These are phyloP conservation scores for Magnusiomyces clavatus DNA, from an alignment of 1,139 yeast genomes.

Conservation along the genomic window DNA sequence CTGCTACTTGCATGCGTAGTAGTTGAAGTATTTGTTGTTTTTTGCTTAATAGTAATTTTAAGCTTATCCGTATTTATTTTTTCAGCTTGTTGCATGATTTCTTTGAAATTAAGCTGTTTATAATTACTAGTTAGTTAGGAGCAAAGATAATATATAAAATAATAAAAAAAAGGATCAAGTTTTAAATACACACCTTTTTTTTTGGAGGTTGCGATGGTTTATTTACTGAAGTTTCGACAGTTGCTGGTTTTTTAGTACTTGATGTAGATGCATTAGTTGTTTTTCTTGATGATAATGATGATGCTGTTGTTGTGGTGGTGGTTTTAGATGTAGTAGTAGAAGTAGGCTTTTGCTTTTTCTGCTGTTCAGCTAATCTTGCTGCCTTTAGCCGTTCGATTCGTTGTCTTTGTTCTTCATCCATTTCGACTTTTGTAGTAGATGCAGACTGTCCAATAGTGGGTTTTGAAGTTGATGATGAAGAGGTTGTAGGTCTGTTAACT, in stretches of 20 bases:
- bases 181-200: constrained; percentile 1
- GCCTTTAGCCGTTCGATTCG: constrained; percentile 28
- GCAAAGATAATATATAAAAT: neutral
- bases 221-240: constrained; percentile 11
- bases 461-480: neutral
- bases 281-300: constrained; percentile 14
- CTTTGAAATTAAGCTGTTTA: constrained; percentile 29
- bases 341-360: constrained; percentile 13
- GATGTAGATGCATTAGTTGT: constrained; percentile 14
- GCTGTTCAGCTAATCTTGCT: constrained; percentile 19
- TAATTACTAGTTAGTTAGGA: constrained; percentile 17
- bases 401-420: constrained; percentile 21
- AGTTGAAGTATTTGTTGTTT: constrained; percentile 7
- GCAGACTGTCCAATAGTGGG: constrained; percentile 1
- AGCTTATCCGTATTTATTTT: constrained; percentile 31
- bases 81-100: constrained; percentile 34
- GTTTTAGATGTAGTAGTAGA: constrained; percentile 6
- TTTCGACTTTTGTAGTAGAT: constrained; percentile 13
- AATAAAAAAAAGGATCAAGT: neutral
- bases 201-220: constrained; percentile 1
- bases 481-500: neutral
- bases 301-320: constrained; percentile 7
- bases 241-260: constrained; percentile 8
- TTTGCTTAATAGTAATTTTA: constrained; percentile 31
- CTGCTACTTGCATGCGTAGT: neutral